Evolutionary conservation across 768 basidiomycete species (phyloP).

Genomic region (Suillus decipiens): DNA sequence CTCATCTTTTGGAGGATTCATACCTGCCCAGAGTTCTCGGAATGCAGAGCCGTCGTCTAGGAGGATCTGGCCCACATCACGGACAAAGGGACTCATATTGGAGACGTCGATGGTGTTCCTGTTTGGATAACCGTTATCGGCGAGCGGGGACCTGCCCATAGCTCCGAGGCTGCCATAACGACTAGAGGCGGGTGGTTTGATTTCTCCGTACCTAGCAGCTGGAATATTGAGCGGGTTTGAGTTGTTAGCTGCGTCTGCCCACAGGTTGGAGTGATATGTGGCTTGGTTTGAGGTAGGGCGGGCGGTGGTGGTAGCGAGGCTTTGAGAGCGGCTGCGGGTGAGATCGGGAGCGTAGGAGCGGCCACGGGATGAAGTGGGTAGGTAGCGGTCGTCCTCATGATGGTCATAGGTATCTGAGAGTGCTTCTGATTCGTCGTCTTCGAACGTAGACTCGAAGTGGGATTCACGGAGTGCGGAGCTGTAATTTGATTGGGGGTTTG

Average conservation of each 20-base stretch:
- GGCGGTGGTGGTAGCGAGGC: slow-evolving; percentile 55
- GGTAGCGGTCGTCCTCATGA: slow-evolving; percentile 44
- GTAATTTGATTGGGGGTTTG: slow-evolving; percentile 57
- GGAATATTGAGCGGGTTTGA: slow-evolving; percentile 62
- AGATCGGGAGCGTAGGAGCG: slow-evolving; percentile 63
- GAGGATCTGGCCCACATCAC: slow-evolving; percentile 79
- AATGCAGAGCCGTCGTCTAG: slow-evolving; percentile 73
- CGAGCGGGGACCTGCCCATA: slow-evolving; percentile 55
- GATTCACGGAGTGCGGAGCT: slow-evolving; percentile 65
- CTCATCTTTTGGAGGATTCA: slow-evolving; percentile 63
- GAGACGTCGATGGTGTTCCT: slow-evolving; percentile 55
- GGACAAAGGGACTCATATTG: slow-evolving; percentile 85
- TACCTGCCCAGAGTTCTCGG: slow-evolving; percentile 75
- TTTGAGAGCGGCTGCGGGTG: slow-evolving; percentile 76
- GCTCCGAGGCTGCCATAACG: slow-evolving; percentile 66
- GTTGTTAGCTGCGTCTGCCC: slow-evolving; percentile 50
- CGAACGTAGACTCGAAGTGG: slow-evolving; percentile 74
- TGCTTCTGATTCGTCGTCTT: slow-evolving; percentile 76
- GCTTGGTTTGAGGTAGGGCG: slow-evolving; percentile 57
- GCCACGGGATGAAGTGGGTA: slow-evolving; percentile 53
- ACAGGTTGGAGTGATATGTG: slow-evolving; percentile 44
- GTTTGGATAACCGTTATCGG: slow-evolving; percentile 51
- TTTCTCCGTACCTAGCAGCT: slow-evolving; percentile 54
- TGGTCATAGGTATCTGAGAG: slow-evolving; percentile 57
- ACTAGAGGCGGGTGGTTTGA: slow-evolving; percentile 61